These are phyloP conservation scores for Nannizziopsis arthrosporioides DNA, from an alignment of 2,329 filamentous ascomycete genomes.

Conservation along the genomic window DNA sequence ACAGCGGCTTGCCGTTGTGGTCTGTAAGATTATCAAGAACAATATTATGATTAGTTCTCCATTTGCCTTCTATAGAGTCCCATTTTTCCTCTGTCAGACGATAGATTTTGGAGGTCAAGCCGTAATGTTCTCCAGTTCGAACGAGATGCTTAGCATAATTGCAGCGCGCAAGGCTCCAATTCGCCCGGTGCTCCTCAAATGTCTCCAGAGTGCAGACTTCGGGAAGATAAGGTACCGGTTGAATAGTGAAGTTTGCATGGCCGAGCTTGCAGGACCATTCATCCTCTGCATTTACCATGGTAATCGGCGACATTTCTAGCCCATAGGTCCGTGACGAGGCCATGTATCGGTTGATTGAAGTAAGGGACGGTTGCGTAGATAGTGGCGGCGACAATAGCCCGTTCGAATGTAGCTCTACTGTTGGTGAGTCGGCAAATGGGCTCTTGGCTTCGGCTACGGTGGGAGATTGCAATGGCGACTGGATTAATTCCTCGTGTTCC, in stretches of 20 bases:
- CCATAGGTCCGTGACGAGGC: constrained; percentile 38
- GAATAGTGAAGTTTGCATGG: constrained; percentile 86
- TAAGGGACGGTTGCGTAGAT: constrained; percentile 63
- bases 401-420: constrained; percentile 39
- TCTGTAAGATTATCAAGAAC: constrained; percentile 43
- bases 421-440: constrained; percentile 35
- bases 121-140: constrained; percentile 81
- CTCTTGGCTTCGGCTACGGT: constrained; percentile 53
- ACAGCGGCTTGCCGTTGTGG: constrained; percentile 27
- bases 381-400: constrained; percentile 53
- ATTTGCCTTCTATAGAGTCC: constrained; percentile 63
- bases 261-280: constrained; percentile 77
- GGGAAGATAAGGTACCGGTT: constrained; percentile 67
- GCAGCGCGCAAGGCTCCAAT: constrained; percentile 72
- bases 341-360: constrained; percentile 53
- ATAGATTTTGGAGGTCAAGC: constrained; percentile 79
- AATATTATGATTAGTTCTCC: constrained; percentile 58
- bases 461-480: constrained; percentile 79
- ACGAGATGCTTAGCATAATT: constrained; percentile 86
- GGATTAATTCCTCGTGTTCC: constrained; percentile 44
- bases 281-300: constrained; percentile 55
- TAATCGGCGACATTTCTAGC: constrained; percentile 52
- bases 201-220: constrained; percentile 48
- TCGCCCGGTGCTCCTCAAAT: constrained; percentile 55
- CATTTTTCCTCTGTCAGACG: constrained; percentile 78